Percentiles rank a stretch among this genome's conserved stretches.
Conservation (phyloP, 2,329 filamentous ascomycete genomes). For the Gnomoniopsis smithogilvyi region DNA sequence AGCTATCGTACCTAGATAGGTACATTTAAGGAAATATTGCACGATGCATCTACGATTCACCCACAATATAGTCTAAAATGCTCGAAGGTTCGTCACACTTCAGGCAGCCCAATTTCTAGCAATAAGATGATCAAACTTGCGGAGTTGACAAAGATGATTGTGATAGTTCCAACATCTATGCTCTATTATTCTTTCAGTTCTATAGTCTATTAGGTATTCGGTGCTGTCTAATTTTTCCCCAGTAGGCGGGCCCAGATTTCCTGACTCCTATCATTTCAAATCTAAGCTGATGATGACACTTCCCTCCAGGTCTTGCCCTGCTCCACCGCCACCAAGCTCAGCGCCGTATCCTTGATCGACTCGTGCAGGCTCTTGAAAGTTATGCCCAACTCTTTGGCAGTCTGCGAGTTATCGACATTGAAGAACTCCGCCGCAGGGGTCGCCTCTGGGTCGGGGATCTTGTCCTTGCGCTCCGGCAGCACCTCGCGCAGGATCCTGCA, state of each 20-base stretch:
- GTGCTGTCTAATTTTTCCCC: too few species aligned
- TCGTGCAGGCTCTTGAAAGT: slow-evolving; percentile 3
- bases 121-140: too few species aligned
- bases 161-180: too few species aligned
- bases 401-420: slow-evolving; percentile 13
- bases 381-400: slow-evolving; percentile 5
- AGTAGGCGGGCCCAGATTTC: neutral
- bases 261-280: neutral
- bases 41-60: too few species aligned
- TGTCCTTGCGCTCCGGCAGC: slow-evolving; percentile 12
- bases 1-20: too few species aligned
- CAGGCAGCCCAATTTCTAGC: too few species aligned
- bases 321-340: slow-evolving; percentile 13
- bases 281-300: neutral
- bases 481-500: slow-evolving; percentile 5
- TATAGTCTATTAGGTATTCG: too few species aligned
- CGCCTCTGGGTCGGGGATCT: slow-evolving; percentile 12
- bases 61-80: too few species aligned
- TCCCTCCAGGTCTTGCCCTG: slow-evolving; percentile 12
- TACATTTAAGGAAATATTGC: too few species aligned
- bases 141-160: too few species aligned
- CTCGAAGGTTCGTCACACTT: too few species aligned
- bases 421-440: slow-evolving; percentile 5
- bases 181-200: too few species aligned
- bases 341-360: slow-evolving; percentile 11